Evolutionary conservation across 805 yeast species (phyloP).

Genomic region (Kuraishia ogatae): DNA sequence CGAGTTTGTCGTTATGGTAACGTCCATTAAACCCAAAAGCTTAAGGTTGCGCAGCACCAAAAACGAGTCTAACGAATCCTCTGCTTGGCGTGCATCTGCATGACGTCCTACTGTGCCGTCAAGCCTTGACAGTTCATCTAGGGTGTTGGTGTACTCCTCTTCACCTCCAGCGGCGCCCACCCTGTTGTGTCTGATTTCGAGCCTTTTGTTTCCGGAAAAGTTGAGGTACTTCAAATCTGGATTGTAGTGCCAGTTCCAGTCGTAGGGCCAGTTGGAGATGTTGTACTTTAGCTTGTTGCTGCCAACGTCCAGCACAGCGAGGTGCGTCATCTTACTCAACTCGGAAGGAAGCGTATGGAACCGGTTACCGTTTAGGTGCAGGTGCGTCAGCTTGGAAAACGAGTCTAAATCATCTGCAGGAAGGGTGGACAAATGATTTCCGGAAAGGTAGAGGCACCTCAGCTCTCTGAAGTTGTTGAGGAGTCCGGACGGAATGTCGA

Average conservation of each 20-base stretch:
- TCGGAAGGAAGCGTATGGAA: slow-evolving; percentile 86
- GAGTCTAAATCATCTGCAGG: slow-evolving; percentile 81
- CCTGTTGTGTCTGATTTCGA: slow-evolving; percentile 69
- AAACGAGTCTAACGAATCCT: slow-evolving; percentile 51
- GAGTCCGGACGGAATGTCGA: slow-evolving; percentile 76
- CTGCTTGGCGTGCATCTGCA: too few species aligned
- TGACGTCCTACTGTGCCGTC: too few species aligned
- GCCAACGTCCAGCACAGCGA: slow-evolving; percentile 80
- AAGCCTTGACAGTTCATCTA: too few species aligned
- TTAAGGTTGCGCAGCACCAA: slow-evolving; percentile 54
- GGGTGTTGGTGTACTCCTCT: too few species aligned
- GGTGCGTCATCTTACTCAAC: slow-evolving; percentile 52
- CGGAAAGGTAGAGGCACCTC: slow-evolving; percentile 67
- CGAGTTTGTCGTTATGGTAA: slow-evolving; percentile 79
- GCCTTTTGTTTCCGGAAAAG: slow-evolving; percentile 85
- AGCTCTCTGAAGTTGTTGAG: slow-evolving; percentile 46
- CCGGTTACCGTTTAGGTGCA: slow-evolving; percentile 77
- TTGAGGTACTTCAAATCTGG: slow-evolving; percentile 68
- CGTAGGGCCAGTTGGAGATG: slow-evolving; percentile 89
- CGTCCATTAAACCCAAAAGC: slow-evolving; percentile 87
- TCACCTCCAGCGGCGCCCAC: slow-evolving; percentile 26
- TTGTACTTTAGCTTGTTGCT: slow-evolving; percentile 86
- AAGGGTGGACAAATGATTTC: slow-evolving; percentile 68
- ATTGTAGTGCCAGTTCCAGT: slow-evolving; percentile 96
- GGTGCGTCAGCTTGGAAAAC: slow-evolving; percentile 45